A percentile compares a stretch with the other conserved stretches of the same genome.
These are phyloP conservation scores for Penicillium sp. DNA, from an alignment of 2,329 filamentous ascomycete genomes.

Conservation along the genomic window DNA sequence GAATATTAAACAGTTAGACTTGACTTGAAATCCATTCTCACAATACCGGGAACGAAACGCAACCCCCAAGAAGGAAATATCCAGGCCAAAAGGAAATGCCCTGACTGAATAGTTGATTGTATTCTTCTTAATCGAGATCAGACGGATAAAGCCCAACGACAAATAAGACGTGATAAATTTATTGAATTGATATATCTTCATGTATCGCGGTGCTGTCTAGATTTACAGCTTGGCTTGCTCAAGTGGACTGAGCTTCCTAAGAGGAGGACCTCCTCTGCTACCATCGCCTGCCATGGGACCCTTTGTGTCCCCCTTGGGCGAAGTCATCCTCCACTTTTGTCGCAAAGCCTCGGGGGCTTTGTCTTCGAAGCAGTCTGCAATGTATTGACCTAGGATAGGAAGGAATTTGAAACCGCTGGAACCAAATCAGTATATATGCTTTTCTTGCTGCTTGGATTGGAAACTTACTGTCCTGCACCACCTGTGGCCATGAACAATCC, in stretches of 20 bases:
- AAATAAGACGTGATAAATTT: no score
- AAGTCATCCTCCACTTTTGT: slow-evolving; percentile 55
- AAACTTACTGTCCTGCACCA: slow-evolving; percentile 27
- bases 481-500: slow-evolving; percentile 44
- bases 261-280: slow-evolving; percentile 29
- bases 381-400: slow-evolving; percentile 62
- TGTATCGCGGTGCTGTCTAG: not conserved
- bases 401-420: slow-evolving; percentile 59
- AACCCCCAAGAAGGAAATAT: no score
- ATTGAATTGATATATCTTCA: not conserved
- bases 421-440: not conserved
- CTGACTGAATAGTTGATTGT: no score
- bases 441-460: not conserved
- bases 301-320: slow-evolving; percentile 1
- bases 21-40: no score
- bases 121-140: no score
- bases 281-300: slow-evolving; percentile 27
- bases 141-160: no score
- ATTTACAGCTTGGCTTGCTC: slow-evolving; percentile 28
- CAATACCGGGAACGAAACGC: no score
- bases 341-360: slow-evolving; percentile 52
- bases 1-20: no score
- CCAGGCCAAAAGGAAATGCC: no score
- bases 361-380: slow-evolving; percentile 56
- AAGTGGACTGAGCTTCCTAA: slow-evolving; percentile 22